Evolutionary conservation across 179 eudicot genomes (phyloP).

Genomic region (Spergularia azorica): DNA sequence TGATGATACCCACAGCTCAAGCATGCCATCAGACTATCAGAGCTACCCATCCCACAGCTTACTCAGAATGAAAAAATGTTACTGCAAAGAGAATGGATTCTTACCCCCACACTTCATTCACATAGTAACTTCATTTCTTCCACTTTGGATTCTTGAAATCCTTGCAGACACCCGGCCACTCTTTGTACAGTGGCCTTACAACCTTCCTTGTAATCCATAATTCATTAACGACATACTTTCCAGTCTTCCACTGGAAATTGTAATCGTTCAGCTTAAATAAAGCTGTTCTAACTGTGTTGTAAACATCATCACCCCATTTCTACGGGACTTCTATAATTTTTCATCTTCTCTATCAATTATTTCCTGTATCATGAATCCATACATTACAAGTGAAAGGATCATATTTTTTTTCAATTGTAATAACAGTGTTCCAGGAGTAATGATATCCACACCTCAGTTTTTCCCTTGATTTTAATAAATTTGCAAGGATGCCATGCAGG

Average conservation of each 20-base stretch:
- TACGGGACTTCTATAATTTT: slow-evolving; percentile 40
- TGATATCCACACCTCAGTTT: slow-evolving; percentile 40
- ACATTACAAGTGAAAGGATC: not conserved
- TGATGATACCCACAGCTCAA: not conserved
- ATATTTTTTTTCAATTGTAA: not conserved
- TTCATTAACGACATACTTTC: slow-evolving; percentile 41
- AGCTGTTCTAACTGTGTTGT: slow-evolving; percentile 41
- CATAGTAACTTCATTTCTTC: slow-evolving; percentile 27
- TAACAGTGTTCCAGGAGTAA: not conserved
- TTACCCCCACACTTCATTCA: slow-evolving; percentile 15
- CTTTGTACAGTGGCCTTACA: slow-evolving; percentile 58
- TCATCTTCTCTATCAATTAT: slow-evolving; percentile 44
- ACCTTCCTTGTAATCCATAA: slow-evolving; percentile 50
- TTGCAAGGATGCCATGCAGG: slow-evolving; percentile 81
- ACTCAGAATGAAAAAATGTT: not conserved
- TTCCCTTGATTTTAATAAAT: slow-evolving; percentile 37
- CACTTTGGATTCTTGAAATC: slow-evolving; percentile 36
- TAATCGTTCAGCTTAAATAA: slow-evolving; percentile 55
- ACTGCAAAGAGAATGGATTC: not conserved
- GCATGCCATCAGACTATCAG: not conserved
- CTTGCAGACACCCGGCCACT: slow-evolving; percentile 40
- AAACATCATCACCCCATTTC: slow-evolving; percentile 47
- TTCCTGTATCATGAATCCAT: slow-evolving; percentile 37
- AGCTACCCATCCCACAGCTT: not conserved
- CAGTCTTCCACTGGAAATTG: slow-evolving; percentile 41